phyloP scores from a whole-genome alignment of 805 yeast species.

The Metschnikowia sp. region DNA sequence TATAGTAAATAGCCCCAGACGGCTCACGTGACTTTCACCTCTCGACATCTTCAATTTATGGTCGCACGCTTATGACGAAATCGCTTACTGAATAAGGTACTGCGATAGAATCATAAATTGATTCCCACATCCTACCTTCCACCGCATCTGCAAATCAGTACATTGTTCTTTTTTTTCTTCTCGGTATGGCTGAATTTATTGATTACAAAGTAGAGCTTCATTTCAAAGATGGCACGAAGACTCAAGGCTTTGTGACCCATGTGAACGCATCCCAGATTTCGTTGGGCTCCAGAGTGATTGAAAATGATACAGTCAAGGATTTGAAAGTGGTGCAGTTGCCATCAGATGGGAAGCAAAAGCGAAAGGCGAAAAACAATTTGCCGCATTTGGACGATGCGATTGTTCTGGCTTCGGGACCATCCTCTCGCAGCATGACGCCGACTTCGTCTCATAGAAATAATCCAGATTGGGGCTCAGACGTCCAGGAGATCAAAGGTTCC shows the following conservation, averaged over 20 bases:
- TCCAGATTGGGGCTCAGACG: slow-evolving; percentile 48
- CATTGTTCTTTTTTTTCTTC: not conserved
- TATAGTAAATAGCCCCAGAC: too few species aligned
- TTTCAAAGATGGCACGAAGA: slow-evolving; percentile 36
- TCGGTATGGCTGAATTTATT: slow-evolving; percentile 28
- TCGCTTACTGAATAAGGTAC: too few species aligned
- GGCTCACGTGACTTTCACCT: too few species aligned
- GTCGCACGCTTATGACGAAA: too few species aligned
- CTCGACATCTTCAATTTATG: too few species aligned
- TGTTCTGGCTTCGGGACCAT: slow-evolving; percentile 16
- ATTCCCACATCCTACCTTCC: not conserved
- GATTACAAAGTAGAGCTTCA: slow-evolving; percentile 39
- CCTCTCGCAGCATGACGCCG: slow-evolving; percentile 15
- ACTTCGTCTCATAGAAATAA: slow-evolving; percentile 11
- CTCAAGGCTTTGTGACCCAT: slow-evolving; percentile 32
- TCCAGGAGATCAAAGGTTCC: slow-evolving; percentile 43
- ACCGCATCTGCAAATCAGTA: not conserved
- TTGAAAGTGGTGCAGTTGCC: slow-evolving; percentile 58
- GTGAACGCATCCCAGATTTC: slow-evolving; percentile 30
- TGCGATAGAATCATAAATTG: too few species aligned
- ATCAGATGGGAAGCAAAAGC: slow-evolving; percentile 15
- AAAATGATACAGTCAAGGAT: slow-evolving; percentile 46
- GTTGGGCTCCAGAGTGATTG: slow-evolving; percentile 23
- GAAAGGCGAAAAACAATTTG: slow-evolving; percentile 3
- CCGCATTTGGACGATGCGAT: slow-evolving; percentile 28